A percentile compares a stretch with the other conserved stretches of the same genome.
phyloP scores from a whole-genome alignment of 2,329 filamentous ascomycete species.

The Coniochaeta sp. region DNA sequence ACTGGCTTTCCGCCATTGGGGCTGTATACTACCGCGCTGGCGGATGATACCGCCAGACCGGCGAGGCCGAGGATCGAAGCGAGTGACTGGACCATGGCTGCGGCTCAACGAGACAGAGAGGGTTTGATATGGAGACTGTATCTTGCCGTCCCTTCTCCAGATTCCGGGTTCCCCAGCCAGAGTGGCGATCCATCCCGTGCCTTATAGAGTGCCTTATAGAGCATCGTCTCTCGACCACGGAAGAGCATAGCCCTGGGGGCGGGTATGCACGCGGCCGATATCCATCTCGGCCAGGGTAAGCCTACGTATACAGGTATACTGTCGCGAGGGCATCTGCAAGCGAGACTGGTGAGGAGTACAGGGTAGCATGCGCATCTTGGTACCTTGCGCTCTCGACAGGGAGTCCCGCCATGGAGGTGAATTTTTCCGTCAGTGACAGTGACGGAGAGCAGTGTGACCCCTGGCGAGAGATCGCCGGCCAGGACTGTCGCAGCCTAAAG shows the following conservation, averaged over 20 bases:
- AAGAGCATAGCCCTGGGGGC: neutral
- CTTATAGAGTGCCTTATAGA: neutral
- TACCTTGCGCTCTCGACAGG: neutral
- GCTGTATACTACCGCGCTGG: neutral
- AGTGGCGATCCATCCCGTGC: neutral
- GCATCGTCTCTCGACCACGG: neutral
- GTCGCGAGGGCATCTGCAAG: neutral
- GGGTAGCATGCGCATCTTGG: neutral
- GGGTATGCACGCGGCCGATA: neutral
- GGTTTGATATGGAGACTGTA: neutral
- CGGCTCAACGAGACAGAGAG: neutral
- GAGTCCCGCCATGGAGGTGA: neutral
- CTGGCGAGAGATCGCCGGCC: neutral
- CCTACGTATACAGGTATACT: neutral
- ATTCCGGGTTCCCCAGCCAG: neutral
- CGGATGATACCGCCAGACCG: neutral
- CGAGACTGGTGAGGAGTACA: neutral
- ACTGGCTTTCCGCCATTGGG: neutral
- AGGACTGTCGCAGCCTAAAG: neutral
- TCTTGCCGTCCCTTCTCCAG: neutral
- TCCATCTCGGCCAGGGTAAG: neutral
- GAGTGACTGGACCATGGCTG: neutral
- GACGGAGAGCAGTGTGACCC: neutral
- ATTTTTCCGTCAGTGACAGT: slow-evolving; percentile 3
- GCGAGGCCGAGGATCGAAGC: neutral